phyloP scores from a whole-genome alignment of 2,329 filamentous ascomycete genomes.

The Fusarium musae region DNA sequence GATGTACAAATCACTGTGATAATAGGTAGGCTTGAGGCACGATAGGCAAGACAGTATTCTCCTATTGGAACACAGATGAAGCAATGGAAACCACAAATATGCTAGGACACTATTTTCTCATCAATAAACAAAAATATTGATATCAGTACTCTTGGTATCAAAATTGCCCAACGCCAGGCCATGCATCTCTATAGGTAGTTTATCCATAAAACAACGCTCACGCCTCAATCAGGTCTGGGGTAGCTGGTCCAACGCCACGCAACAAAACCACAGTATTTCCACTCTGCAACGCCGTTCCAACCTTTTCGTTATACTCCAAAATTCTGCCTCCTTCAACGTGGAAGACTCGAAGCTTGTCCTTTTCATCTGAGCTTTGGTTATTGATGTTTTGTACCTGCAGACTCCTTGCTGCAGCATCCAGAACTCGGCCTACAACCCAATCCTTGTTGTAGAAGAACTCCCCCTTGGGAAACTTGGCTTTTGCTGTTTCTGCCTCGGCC shows the following conservation, averaged over 20 bases:
- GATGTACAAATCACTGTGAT: background rate
- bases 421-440: conserved; percentile 87
- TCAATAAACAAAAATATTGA: background rate
- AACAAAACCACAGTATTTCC: conserved; percentile 93
- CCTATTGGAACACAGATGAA: background rate
- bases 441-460: conserved; percentile 84
- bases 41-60: background rate
- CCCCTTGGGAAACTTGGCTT: conserved; percentile 82
- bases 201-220: conserved; percentile 18
- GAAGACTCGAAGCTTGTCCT: conserved; percentile 85
- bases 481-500: conserved; percentile 86
- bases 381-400: conserved; percentile 87
- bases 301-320: conserved; percentile 87
- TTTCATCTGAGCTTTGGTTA: conserved; percentile 79
- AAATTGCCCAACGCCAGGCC: conserved; percentile 33
- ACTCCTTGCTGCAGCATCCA: conserved; percentile 81
- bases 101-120: background rate
- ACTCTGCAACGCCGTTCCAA: conserved; percentile 76
- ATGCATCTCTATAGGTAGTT: conserved; percentile 25
- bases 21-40: too few relatives aligned
- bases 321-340: conserved; percentile 91
- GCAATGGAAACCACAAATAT: background rate
- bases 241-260: conserved; percentile 82
- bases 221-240: conserved; percentile 73
- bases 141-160: background rate